Percentiles rank a stretch among this genome's conserved stretches.
phyloP scores from a whole-genome alignment of 768 basidiomycete species.

The Suillus decipiens region DNA sequence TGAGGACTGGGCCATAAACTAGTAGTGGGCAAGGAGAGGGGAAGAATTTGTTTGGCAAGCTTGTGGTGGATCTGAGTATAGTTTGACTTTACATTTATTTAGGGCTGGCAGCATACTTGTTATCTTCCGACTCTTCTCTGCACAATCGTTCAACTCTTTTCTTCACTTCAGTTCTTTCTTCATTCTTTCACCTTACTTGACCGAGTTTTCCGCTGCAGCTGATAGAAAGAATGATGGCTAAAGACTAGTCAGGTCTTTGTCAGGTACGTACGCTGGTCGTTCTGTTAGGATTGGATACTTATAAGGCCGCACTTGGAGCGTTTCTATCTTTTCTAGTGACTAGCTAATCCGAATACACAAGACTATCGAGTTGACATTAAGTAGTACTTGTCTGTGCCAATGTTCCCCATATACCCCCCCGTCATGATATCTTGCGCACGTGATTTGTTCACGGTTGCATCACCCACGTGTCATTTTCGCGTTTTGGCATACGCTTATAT shows the following conservation, averaged over 20 bases:
- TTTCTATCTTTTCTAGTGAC: slow-evolving; percentile 1
- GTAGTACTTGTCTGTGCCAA: background rate
- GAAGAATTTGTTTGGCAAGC: slow-evolving; percentile 10
- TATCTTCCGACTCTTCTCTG: slow-evolving; percentile 19
- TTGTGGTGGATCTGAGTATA: slow-evolving; percentile 11
- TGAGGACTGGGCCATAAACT: slow-evolving; percentile 61
- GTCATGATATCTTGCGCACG: slow-evolving; percentile 6
- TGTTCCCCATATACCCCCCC: slow-evolving; percentile 1
- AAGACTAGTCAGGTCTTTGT: background rate
- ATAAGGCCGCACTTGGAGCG: background rate
- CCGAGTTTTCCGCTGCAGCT: background rate
- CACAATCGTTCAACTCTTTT: slow-evolving; percentile 8
- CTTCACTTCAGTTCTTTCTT: slow-evolving; percentile 10
- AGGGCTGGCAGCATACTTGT: slow-evolving; percentile 34
- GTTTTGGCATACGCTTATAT: background rate
- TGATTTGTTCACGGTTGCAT: background rate
- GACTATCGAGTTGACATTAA: background rate
- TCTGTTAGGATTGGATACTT: background rate
- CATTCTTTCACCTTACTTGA: background rate
- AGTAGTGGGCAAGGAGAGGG: slow-evolving; percentile 16
- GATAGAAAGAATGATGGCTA: background rate
- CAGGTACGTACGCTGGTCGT: background rate
- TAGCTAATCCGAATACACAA: background rate
- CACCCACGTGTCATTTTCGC: slow-evolving; percentile 3
- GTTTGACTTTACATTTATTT: slow-evolving; percentile 32